phyloP scores from a whole-genome alignment of 176 grass and related monocot genomes.

The Puccinellia tenuiflora region DNA sequence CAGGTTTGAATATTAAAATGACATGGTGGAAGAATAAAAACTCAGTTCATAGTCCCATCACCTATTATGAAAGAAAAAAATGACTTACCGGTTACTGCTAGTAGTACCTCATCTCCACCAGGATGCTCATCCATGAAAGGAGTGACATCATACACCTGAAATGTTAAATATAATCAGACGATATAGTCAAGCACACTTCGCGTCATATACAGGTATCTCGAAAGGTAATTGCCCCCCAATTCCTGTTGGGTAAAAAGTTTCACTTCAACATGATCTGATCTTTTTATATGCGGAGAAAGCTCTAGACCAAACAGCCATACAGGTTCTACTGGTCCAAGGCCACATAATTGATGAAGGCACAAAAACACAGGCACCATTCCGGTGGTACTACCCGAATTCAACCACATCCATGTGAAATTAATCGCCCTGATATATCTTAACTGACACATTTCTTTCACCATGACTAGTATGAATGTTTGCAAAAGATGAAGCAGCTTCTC shows the following conservation, averaged over 20 bases:
- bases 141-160: constrained; percentile 84
- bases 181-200: neutral
- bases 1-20: neutral
- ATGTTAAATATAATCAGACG: neutral
- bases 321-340: neutral
- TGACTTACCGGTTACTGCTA: constrained; percentile 69
- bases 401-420: neutral
- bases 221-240: neutral
- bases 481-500: neutral
- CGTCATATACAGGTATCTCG: neutral
- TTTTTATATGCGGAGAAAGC: neutral
- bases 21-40: neutral
- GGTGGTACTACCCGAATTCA: neutral
- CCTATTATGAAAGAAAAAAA: neutral
- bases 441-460: neutral
- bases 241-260: neutral
- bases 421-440: neutral
- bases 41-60: neutral
- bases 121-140: constrained; percentile 97
- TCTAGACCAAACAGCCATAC: neutral
- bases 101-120: constrained; percentile 83
- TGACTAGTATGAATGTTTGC: neutral
- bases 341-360: neutral
- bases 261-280: neutral
- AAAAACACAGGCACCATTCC: neutral